Evolutionary conservation across 345 rosid genomes (phyloP).

Genomic region (Leavenworthia alabamica): DNA sequence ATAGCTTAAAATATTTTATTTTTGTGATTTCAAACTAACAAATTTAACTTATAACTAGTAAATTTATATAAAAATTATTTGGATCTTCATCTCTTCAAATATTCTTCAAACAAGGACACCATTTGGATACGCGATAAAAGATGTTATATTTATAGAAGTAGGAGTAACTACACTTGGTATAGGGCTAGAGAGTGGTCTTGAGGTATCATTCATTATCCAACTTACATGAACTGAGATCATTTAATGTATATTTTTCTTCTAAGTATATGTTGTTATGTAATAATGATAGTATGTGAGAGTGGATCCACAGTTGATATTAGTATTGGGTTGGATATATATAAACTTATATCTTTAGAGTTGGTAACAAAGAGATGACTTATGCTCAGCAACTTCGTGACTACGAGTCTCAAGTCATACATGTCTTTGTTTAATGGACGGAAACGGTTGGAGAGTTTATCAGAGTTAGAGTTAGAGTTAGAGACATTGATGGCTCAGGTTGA

Average conservation of each 20-base stretch:
- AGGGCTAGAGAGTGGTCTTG: conserved; percentile 86
- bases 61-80: too few species aligned
- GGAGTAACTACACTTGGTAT: conserved; percentile 68
- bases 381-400: conserved; percentile 93
- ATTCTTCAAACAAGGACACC: conserved; percentile 52
- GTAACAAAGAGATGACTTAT: conserved; percentile 96
- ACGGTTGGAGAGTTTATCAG: conserved; percentile 79
- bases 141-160: conserved; percentile 77
- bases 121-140: conserved; percentile 86
- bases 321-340: conserved; percentile 93
- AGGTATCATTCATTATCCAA: conserved; percentile 47
- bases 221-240: not conserved
- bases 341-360: conserved; percentile 83
- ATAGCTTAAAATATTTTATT: too few species aligned
- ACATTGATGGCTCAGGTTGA: conserved; percentile 87
- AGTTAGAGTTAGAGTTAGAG: conserved; percentile 79
- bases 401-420: conserved; percentile 92
- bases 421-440: conserved; percentile 39
- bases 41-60: too few species aligned
- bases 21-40: too few species aligned
- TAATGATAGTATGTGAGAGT: conserved; percentile 77
- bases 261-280: not conserved
- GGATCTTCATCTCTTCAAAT: not conserved
- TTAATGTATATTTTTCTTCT: not conserved
- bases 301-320: conserved; percentile 77